Percentiles rank a stretch among this genome's conserved stretches.
Evolutionary conservation across 148 eudicot genomes (phyloP).

Genomic region (Simmondsia chinensis): DNA sequence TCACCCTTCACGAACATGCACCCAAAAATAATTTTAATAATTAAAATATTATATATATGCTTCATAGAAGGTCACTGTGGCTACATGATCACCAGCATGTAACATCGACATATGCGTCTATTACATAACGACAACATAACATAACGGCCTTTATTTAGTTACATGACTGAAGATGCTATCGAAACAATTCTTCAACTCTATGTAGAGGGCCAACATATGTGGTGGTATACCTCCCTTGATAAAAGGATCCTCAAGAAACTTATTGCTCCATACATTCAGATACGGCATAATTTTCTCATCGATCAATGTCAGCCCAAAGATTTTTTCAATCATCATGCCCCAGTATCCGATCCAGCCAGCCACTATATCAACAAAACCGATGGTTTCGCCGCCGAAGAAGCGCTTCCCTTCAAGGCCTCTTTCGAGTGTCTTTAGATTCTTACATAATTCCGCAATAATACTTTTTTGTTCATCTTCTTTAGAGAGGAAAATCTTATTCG

Average conservation of each 20-base stretch:
- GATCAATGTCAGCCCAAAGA: neutral
- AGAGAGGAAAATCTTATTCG: neutral
- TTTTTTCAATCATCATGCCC: neutral
- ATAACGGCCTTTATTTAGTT: no score
- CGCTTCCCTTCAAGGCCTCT: conserved; percentile 10
- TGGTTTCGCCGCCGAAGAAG: conserved; percentile 8
- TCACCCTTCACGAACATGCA: no score
- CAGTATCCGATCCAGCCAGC: conserved; percentile 1
- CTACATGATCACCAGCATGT: no score
- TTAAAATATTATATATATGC: no score
- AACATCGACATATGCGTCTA: no score
- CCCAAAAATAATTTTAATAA: no score
- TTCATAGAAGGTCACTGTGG: no score
- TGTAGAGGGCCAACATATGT: no score
- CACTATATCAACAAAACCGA: neutral
- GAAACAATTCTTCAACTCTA: no score
- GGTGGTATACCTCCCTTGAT: conserved; percentile 11
- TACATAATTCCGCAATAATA: neutral
- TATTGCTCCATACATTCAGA: neutral
- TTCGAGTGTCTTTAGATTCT: conserved; percentile 1
- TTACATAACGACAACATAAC: no score
- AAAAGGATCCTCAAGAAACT: conserved; percentile 5
- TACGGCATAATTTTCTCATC: conserved; percentile 3
- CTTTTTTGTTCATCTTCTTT: conserved; percentile 8
- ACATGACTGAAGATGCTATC: no score